Conservation (phyloP, 305 asterid species). For the Fraxinus velutina region DNA sequence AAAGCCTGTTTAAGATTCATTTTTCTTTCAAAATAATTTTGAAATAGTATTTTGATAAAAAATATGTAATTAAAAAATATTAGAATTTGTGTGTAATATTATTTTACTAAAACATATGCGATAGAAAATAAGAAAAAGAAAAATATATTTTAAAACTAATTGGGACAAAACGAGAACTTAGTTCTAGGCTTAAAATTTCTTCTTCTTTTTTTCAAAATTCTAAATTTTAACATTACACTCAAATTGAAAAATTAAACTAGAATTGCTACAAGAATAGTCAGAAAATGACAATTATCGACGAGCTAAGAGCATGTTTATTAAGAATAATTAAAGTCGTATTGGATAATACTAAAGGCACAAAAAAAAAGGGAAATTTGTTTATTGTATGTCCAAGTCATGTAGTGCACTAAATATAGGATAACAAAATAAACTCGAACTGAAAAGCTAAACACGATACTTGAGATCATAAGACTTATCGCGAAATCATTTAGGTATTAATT, state of each 20-base stretch:
- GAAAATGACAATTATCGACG: not conserved
- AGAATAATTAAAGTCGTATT: not conserved
- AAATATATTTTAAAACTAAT: no score
- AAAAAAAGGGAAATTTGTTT: no score
- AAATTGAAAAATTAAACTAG: not conserved
- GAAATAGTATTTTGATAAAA: no score
- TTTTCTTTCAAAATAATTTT: no score
- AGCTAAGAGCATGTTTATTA: not conserved
- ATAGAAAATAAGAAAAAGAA: no score
- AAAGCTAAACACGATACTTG: not conserved
- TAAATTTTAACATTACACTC: not conserved
- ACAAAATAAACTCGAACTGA: no score
- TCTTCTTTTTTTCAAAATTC: not conserved
- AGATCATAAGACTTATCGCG: not conserved
- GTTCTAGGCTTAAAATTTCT: not conserved
- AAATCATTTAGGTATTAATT: no score
- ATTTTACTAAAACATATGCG: no score
- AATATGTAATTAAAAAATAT: no score
- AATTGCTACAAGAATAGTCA: no score
- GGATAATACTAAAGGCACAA: not conserved
- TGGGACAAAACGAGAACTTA: not conserved
- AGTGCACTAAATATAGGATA: not conserved
- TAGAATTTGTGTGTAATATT: no score
- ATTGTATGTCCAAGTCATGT: not conserved
- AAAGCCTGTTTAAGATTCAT: no score